phyloP scores from a whole-genome alignment of 2,329 filamentous ascomycete genomes.

The Apiospora kogelbergensis region DNA sequence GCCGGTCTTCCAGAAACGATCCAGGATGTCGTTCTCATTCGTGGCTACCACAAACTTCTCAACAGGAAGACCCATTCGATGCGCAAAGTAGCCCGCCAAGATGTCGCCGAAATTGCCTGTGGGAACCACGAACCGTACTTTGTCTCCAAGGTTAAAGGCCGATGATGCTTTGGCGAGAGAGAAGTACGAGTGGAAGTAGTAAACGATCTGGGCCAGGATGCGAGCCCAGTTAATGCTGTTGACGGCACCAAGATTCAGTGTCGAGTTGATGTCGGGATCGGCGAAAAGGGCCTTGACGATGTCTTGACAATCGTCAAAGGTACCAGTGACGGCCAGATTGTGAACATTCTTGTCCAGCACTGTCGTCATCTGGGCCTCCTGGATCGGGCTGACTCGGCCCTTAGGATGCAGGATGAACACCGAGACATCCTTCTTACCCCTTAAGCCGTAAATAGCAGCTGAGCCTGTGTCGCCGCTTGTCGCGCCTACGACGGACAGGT shows the following conservation, averaged over 20 bases:
- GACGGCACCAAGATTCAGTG: conserved; percentile 83
- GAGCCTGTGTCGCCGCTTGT: conserved; percentile 90
- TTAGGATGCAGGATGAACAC: conserved; percentile 94
- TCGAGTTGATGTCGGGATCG: conserved; percentile 79
- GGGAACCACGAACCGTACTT: conserved; percentile 83
- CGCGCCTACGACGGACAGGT: conserved; percentile 82
- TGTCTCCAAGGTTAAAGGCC: conserved; percentile 63
- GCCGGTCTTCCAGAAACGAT: conserved; percentile 91
- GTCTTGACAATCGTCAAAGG: conserved; percentile 97
- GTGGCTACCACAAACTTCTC: conserved; percentile 91
- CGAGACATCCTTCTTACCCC: conserved; percentile 95
- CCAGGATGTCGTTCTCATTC: conserved; percentile 95
- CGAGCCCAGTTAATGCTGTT: conserved; percentile 97
- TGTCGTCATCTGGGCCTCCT: conserved; percentile 97
- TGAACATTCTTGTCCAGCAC: conserved; percentile 89
- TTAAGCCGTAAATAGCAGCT: conserved; percentile 90
- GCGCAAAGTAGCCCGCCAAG: conserved; percentile 88
- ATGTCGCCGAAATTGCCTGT: conserved; percentile 96
- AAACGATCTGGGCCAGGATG: conserved; percentile 94
- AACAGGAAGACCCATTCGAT: conserved; percentile 82
- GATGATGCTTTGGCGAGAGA: conserved; percentile 63
- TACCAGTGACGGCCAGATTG: conserved; percentile 85
- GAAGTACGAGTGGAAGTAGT: conserved; percentile 97
- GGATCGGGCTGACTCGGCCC: conserved; percentile 85
- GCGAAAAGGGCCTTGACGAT: conserved; percentile 92